Evolutionary conservation across 805 yeast genomes (phyloP), one percentile per base, ranked within the genome.

Genomic region (Brettanomyces nanus): DNA sequence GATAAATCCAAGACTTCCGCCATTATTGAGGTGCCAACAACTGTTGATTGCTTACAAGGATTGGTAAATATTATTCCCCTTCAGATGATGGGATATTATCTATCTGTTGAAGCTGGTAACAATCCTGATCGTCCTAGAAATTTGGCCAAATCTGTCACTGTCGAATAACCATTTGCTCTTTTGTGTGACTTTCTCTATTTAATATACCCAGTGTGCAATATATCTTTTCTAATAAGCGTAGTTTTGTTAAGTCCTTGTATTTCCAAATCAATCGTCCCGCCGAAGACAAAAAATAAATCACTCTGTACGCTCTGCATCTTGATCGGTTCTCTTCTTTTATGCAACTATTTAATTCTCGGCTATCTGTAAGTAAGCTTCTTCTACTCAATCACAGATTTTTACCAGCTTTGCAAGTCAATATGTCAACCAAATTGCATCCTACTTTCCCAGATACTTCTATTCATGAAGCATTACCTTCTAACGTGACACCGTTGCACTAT

Each of bases 121-220:
- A 95, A 92, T 58, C 98, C 94, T 41, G 99, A 92, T 63, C 90
- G 90, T 79, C 99, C 99, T 48, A 79, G 98, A 67, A 92, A 92
- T 69, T 75, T 92, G 66, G 99, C 99, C 46, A 92, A 92, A 70
- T 82, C 95, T 36, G 99, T 92, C 41, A 92, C 99, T 34, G 98
- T 92, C 45, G 97, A 87, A 68, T 89, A 69, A 58, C 14, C 19
- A 4, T 7, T 28, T 28, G n/a, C 17, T 9, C 19, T 11, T 19
- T 5, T 30, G 33, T 19, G n/a, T 18, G n/a, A n/a, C n/a, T 28
- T 15, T 28, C 19, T 19, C 19, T 30, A 9, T 10, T 19, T 30
- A 15, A 30, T 31, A 23, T 23, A 23, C 26, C 26, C 11, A 9
- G 26, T 23, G 26, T 23, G 26, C 26, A 23, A 23, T 23, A 23